Conservation (phyloP, 2,329 filamentous ascomycete genomes). For the Neofusicoccum cordaticola region DNA sequence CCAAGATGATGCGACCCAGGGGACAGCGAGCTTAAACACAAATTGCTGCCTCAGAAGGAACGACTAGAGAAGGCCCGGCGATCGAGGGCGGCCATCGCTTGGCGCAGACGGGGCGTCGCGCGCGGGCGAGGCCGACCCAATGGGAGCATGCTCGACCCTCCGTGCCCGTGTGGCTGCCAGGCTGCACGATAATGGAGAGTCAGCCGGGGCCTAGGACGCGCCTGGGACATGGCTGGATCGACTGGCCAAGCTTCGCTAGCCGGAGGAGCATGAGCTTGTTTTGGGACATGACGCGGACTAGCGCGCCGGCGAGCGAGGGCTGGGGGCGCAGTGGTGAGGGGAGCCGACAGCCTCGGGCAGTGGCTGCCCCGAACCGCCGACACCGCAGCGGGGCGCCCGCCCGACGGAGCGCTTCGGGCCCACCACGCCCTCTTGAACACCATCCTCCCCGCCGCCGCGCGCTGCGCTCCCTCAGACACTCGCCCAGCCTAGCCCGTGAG, state of each 20-base stretch:
- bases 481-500: neutral
- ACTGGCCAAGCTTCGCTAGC: neutral
- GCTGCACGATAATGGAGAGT: too few species aligned
- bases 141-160: neutral
- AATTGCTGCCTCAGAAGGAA: neutral
- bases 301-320: neutral
- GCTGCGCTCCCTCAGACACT: neutral
- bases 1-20: too few species aligned
- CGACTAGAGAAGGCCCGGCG: too few species aligned
- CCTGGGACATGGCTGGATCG: too few species aligned
- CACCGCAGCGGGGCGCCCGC: neutral
- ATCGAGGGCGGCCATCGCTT: too few species aligned
- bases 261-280: neutral
- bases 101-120: neutral
- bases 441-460: neutral
- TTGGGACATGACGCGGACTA: neutral
- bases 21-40: too few species aligned
- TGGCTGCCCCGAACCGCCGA: neutral
- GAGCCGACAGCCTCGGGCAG: neutral
- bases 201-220: too few species aligned
- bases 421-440: neutral
- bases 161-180: neutral
- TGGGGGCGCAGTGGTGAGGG: neutral
- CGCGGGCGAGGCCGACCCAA: neutral
- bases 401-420: conserved; percentile 1